Percentiles rank a stretch among this genome's conserved stretches.
Conservation (phyloP, 352 stramenopile genomes). For the Phytophthora aleatoria region DNA sequence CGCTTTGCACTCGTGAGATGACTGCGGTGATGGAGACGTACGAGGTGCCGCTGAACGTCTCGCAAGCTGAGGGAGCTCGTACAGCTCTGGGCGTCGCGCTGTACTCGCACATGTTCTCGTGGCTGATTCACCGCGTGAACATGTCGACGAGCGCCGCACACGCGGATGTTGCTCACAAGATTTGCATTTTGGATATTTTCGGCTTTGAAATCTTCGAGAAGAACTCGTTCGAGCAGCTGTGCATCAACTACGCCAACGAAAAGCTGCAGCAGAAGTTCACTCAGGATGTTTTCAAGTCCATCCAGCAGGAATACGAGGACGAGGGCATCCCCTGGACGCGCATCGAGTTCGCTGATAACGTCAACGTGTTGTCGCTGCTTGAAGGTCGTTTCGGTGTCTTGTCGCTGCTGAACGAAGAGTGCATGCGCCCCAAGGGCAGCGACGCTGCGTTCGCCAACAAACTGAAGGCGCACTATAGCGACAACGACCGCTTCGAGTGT, state of each 20-base stretch:
- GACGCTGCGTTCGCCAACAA: conserved; percentile 90
- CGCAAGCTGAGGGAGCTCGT: conserved; percentile 75
- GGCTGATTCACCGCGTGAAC: conserved; percentile 93
- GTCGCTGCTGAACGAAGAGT: conserved; percentile 94
- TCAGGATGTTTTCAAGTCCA: conserved; percentile 94
- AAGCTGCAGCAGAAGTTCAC: conserved; percentile 94
- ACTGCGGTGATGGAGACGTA: conserved; percentile 83
- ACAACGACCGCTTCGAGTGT: conserved; percentile 88
- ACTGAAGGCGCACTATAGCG: conserved; percentile 86
- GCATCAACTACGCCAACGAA: conserved; percentile 98
- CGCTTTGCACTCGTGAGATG: conserved; percentile 83
- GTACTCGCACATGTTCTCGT: conserved; percentile 97
- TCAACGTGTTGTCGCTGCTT: conserved; percentile 90
- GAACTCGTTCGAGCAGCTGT: conserved; percentile 97
- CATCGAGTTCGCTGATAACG: conserved; percentile 93
- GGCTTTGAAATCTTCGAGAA: conserved; percentile 97
- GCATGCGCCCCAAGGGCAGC: conserved; percentile 88
- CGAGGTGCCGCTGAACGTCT: conserved; percentile 85
- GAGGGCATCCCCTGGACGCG: conserved; percentile 93
- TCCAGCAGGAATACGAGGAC: conserved; percentile 96
- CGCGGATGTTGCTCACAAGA: conserved; percentile 65
- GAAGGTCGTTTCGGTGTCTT: conserved; percentile 90
- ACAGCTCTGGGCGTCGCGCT: conserved; percentile 83
- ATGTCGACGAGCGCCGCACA: conserved; percentile 69
- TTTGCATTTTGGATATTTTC: conserved; percentile 97